Conservation (phyloP, 345 rosid species). For the Aurinia saxatilis region DNA sequence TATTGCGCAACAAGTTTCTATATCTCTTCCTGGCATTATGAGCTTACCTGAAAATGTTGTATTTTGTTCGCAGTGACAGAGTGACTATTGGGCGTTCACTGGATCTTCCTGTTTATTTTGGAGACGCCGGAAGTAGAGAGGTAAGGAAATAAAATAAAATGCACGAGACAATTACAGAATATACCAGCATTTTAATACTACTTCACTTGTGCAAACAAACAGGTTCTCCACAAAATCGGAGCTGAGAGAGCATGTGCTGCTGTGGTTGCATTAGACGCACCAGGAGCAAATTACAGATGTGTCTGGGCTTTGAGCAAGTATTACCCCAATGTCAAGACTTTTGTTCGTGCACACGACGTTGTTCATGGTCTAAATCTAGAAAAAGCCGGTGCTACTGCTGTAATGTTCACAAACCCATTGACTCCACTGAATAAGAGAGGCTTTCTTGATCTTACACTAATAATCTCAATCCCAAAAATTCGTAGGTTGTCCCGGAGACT, state of each 20-base stretch:
- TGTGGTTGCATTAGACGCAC: conserved; percentile 86
- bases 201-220: conserved; percentile 3
- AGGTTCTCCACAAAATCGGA: conserved; percentile 97
- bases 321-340: conserved; percentile 91
- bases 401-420: conserved; percentile 30
- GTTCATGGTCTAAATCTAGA: conserved; percentile 95
- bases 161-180: not conserved
- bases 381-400: conserved; percentile 96
- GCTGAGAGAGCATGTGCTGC: conserved; percentile 98
- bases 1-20: not conserved
- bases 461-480: conserved; percentile 9
- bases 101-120: conserved; percentile 96
- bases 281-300: conserved; percentile 98
- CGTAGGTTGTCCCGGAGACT: conserved; percentile 94
- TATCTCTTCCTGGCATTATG: not conserved
- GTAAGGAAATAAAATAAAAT: conserved; percentile 22
- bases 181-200: not conserved
- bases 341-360: conserved; percentile 96
- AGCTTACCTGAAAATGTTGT: conserved; percentile 1
- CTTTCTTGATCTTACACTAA: not conserved
- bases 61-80: conserved; percentile 66
- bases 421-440: not conserved
- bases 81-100: conserved; percentile 89
- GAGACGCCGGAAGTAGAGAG: conserved; percentile 99
- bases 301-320: conserved; percentile 99